Percentiles rank a stretch among this genome's conserved stretches.
Conservation (phyloP, 768 basidiomycete genomes). For the Clathrus columnatus region DNA sequence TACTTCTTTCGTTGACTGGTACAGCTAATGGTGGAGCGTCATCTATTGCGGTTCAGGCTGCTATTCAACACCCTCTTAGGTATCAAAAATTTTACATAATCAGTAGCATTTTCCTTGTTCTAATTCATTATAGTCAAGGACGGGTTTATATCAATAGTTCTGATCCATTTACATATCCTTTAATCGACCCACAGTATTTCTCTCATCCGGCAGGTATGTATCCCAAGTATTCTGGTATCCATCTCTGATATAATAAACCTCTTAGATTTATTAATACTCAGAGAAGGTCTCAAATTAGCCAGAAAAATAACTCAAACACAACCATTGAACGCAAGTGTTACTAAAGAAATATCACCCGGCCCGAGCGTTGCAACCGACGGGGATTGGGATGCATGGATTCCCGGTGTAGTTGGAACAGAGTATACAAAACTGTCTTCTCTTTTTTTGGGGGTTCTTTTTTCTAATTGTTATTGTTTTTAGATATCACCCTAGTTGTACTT, state of each 20-base stretch:
- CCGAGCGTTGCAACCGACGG: conserved; percentile 42
- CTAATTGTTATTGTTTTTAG: conserved; percentile 14
- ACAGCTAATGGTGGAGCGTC: conserved; percentile 28
- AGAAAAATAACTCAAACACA: conserved; percentile 42
- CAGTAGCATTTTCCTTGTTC: conserved; percentile 1
- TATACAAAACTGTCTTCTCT: conserved; percentile 2
- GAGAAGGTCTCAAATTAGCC: conserved; percentile 56
- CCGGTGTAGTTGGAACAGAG: conserved; percentile 37
- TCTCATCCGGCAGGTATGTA: conserved; percentile 40
- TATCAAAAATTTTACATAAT: conserved; percentile 13
- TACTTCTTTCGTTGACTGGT: conserved; percentile 39
- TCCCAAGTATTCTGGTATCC: not conserved
- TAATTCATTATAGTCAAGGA: conserved; percentile 36
- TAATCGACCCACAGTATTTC: conserved; percentile 62
- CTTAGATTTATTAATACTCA: conserved; percentile 37
- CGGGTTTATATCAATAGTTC: conserved; percentile 50
- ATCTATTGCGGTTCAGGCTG: conserved; percentile 51
- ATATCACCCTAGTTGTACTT: conserved; percentile 51
- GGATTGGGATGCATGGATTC: conserved; percentile 47
- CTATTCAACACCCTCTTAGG: conserved; percentile 57
- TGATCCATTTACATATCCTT: conserved; percentile 49
- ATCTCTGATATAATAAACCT: not conserved
- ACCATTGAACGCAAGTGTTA: conserved; percentile 39
- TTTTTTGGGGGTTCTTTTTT: not conserved
- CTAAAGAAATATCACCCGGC: conserved; percentile 44